Evolutionary conservation across 2,329 filamentous ascomycete species (phyloP), one percentile per base, ranked within the genome.

Genomic region (Scorias spongiosa): DNA sequence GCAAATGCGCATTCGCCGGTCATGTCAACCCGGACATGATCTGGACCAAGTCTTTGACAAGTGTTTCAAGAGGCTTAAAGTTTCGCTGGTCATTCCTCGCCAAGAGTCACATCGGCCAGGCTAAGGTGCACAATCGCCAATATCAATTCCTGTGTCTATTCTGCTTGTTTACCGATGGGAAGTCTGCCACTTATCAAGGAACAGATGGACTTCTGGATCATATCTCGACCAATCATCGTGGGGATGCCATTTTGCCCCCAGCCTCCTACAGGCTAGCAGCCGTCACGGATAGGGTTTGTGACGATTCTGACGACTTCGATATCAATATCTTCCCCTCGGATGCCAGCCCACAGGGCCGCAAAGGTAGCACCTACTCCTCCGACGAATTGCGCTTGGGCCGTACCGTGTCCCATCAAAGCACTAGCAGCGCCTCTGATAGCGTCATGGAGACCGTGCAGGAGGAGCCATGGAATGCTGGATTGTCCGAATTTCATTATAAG

Each of bases 71-170:
- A 10, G 64, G 66, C 0, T 54, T 71, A 7, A 60, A 61, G 11
- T 68, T 66, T 46, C 64, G 66, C 10, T 71, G 66, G 65, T 50
- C 57, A 6, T 71, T 71, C 45, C 57, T 71, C 2, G 67, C 67
- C 9, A 69, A 70, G 49, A 63, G 56, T 15, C 67, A 71, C 51
- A 58, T 68, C 10, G 43, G 51, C 10, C 52, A 61, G 44, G 62
- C 60, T 39, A 54, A 56, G 18, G 52, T 56, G 42, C 53, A 49
- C 40, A 54, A 48, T 42, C 46, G 54, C 37, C 46, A 54, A 29
- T 58, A 54, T 42, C 57, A 51, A 3, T 70, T 63, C 49, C 66
- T 63, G 17, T 71, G 69, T 49, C 59, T 69, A 18, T 71, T 70
- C 48, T 71, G 68, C 49, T 64, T 62, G 42, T 63, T 63, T 8